Evolutionary conservation across 306 rosid species (phyloP), one percentile per base, ranked within the genome.

Genomic region (Casuarina cunninghamiana): DNA sequence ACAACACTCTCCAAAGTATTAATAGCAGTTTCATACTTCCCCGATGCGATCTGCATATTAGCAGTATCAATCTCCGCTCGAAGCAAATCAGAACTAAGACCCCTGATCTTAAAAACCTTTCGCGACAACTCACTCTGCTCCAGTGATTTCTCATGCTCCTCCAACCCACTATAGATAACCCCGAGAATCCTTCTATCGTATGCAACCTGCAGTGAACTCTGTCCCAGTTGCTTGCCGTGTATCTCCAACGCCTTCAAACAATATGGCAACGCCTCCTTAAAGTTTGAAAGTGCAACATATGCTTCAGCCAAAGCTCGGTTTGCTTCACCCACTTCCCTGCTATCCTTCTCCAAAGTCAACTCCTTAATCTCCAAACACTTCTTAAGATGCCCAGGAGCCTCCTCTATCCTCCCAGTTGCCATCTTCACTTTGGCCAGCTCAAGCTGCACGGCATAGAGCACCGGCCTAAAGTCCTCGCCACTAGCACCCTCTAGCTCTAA

Each of bases 201-300:
- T 0, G 97, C 97, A 81, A 94, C 96, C 84, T 90, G 97, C 74
- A 90, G 95, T 2, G 98, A 94, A 77, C 89, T 94, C 73, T 70
- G 83, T 71, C 97, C 97, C 84, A 92, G 70, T 15, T 53, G 79
- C 66, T 89, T 86, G 45, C 38, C 78, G 80, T 94, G 97, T 79
- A 88, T 91, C 58, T 91, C 94, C 87, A 94, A 77, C 1, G 91
- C 98, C 94, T 90, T 88, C 93, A 78, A 77, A 80, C 97, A 92
- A 66, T 79, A 92, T 0, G 84, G 87, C 77, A 92, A 76, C 0
- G 95, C 98, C 73, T 86, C 96, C 79, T 87, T 92, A 67, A 94
- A 94, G 81, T 88, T 84, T 89, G 89, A 83, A 66, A 92, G 83
- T 3, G 91, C 89, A 5, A 87, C 92, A 76, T 82, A 89, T 4